These are phyloP conservation scores for Sutorius australiensis DNA, from an alignment of 768 basidiomycete species.

Conservation along the genomic window DNA sequence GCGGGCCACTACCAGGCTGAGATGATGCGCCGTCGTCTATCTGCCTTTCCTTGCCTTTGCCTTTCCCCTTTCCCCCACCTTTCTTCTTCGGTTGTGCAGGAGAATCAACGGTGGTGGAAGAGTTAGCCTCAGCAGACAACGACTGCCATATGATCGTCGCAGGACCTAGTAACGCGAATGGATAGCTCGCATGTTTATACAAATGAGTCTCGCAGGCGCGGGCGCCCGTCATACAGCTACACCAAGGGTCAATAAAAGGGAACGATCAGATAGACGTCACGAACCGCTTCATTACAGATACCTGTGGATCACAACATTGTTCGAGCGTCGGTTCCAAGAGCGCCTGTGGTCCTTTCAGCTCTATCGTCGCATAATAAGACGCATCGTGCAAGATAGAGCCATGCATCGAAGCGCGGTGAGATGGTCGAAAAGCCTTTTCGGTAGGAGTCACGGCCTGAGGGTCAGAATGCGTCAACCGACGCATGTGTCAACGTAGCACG, in stretches of 20 bases:
- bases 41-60: conserved; percentile 33
- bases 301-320: conserved; percentile 62
- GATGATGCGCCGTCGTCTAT: conserved; percentile 14
- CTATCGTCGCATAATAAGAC: conserved; percentile 76
- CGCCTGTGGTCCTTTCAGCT: conserved; percentile 62
- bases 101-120: neutral
- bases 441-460: conserved; percentile 77
- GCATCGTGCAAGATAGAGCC: conserved; percentile 88
- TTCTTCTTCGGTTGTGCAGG: conserved; percentile 8
- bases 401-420: conserved; percentile 83
- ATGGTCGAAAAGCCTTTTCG: conserved; percentile 88
- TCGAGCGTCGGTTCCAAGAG: conserved; percentile 52
- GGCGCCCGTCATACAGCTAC: conserved; percentile 63
- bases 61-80: conserved; percentile 10
- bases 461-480: neutral
- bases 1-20: conserved; percentile 15
- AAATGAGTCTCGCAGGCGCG: conserved; percentile 63
- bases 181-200: conserved; percentile 63
- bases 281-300: conserved; percentile 61
- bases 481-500: neutral
- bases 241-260: neutral
- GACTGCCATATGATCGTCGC: conserved; percentile 73
- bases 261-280: neutral
- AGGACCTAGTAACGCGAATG: conserved; percentile 67
- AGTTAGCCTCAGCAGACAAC: neutral